These are phyloP conservation scores for Castanospermum australe DNA, from an alignment of 306 rosid genomes.

Conservation along the genomic window DNA sequence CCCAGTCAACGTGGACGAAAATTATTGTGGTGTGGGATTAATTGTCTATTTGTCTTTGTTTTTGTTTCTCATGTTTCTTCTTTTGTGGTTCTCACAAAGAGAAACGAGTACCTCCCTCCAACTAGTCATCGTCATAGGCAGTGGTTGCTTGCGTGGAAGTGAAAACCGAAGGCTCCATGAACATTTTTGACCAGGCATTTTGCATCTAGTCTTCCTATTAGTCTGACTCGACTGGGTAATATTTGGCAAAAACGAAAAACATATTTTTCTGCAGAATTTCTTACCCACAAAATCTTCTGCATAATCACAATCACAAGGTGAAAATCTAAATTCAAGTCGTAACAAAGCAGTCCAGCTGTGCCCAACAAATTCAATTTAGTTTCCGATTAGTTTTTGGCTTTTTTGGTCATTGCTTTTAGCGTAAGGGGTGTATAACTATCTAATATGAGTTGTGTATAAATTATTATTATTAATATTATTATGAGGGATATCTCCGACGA, in stretches of 20 bases:
- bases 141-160: not conserved
- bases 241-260: not conserved
- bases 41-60: not conserved
- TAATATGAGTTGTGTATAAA: no score
- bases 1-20: not conserved
- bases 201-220: not conserved
- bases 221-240: no score
- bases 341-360: not conserved
- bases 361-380: not conserved
- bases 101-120: no score
- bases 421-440: no score
- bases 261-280: no score
- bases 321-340: not conserved
- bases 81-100: no score
- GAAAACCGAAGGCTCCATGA: not conserved
- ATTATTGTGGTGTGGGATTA: not conserved
- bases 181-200: not conserved
- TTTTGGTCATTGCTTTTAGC: no score
- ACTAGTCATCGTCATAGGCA: no score
- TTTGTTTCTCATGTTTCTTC: not conserved
- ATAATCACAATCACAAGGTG: not conserved
- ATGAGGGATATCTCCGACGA: no score
- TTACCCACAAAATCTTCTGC: no score
- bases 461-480: no score
- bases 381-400: no score